Percentiles rank a stretch among this genome's conserved stretches.
phyloP scores from a whole-genome alignment of 1,284 basidiomycete species.

The Mixia osmundae region DNA sequence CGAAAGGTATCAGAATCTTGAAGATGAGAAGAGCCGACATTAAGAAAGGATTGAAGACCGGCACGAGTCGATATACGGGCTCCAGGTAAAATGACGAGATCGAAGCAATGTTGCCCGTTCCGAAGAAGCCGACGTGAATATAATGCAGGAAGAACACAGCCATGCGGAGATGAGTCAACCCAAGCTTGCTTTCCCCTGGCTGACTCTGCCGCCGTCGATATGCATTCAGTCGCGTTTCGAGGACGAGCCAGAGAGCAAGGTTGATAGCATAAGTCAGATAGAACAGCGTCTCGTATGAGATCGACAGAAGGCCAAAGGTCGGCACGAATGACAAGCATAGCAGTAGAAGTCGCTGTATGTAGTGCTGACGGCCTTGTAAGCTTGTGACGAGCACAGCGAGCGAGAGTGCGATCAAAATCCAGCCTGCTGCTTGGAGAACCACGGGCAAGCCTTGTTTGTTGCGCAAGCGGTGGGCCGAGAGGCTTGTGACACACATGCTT shows the following conservation, averaged over 20 bases:
- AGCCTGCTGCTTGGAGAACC: constrained; percentile 38
- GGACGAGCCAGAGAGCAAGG: constrained; percentile 42
- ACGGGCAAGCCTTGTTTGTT: constrained; percentile 43
- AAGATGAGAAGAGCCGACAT: constrained; percentile 37
- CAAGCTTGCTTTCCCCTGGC: constrained; percentile 20
- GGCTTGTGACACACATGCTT: constrained; percentile 32
- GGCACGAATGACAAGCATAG: constrained; percentile 4
- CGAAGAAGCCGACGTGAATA: constrained; percentile 69
- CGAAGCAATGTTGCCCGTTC: constrained; percentile 61
- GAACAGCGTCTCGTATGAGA: constrained; percentile 62
- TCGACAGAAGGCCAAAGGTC: constrained; percentile 47
- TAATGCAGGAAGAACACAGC: constrained; percentile 67
- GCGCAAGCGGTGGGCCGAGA: constrained; percentile 37
- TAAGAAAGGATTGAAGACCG: constrained; percentile 63
- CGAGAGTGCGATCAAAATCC: too few species aligned
- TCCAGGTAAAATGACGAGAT: constrained; percentile 77
- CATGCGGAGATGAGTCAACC: constrained; percentile 39
- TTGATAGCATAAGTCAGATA: constrained; percentile 42
- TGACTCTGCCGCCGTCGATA: constrained; percentile 4
- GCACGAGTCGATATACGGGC: constrained; percentile 67
- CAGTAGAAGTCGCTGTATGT: constrained; percentile 18
- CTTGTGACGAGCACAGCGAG: constrained; percentile 31
- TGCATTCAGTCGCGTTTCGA: constrained; percentile 27
- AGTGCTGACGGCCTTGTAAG: constrained; percentile 13
- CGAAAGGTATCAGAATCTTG: constrained; percentile 58